Conservation (phyloP, 2,329 filamentous ascomycete species). For the Scopulariopsis brevicaulis region DNA sequence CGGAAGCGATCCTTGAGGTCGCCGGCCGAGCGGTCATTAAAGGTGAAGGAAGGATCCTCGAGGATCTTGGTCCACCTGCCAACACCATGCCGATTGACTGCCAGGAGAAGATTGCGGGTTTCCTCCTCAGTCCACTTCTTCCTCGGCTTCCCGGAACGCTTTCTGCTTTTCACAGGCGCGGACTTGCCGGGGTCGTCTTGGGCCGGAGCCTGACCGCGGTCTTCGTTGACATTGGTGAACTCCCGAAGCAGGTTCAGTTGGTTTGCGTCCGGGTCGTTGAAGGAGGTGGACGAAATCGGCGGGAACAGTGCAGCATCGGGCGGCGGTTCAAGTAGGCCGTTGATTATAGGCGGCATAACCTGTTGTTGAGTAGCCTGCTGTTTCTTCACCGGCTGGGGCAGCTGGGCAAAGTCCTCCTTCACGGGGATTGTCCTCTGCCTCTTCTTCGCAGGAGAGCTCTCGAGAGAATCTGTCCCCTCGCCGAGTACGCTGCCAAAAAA, state of each 20-base stretch:
- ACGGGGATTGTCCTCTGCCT: constrained; percentile 32
- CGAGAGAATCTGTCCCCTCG: constrained; percentile 27
- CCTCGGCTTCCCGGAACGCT: constrained; percentile 44
- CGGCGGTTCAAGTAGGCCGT: constrained; percentile 50
- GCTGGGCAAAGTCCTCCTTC: constrained; percentile 52
- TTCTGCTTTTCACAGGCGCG: constrained; percentile 28
- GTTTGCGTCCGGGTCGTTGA: constrained; percentile 33
- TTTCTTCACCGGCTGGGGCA: constrained; percentile 54
- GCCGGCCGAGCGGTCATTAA: constrained; percentile 49
- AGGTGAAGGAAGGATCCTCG: constrained; percentile 47
- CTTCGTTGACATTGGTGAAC: constrained; percentile 20
- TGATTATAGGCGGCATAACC: constrained; percentile 53
- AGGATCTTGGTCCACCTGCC: constrained; percentile 56
- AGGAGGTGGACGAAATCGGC: constrained; percentile 46
- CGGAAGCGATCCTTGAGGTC: constrained; percentile 57
- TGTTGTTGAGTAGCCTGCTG: constrained; percentile 46
- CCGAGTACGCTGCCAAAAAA: constrained; percentile 34
- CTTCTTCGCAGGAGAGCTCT: constrained; percentile 42
- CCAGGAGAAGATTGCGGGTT: constrained; percentile 49
- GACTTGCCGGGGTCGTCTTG: not conserved
- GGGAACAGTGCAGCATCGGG: constrained; percentile 51
- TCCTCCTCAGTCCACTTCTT: constrained; percentile 56
- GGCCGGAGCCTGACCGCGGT: constrained; percentile 6
- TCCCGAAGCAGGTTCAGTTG: constrained; percentile 31
- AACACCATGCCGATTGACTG: constrained; percentile 50